Evolutionary conservation across 352 stramenopile genomes (phyloP).

Genomic region (Globisporangium recalcitrans): DNA sequence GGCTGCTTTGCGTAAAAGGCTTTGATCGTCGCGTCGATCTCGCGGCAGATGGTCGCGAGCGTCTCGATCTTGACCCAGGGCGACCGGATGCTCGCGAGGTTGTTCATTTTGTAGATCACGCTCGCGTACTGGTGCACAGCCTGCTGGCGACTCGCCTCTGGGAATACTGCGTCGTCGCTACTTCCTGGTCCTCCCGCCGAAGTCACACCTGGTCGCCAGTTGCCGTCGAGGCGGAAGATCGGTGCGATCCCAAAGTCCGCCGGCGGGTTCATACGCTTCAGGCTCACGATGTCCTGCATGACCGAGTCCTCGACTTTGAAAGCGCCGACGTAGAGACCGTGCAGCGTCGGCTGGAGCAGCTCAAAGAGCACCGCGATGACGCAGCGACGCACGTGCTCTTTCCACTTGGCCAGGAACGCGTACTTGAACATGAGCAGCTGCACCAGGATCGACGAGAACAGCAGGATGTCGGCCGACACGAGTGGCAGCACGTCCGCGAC

Average conservation of each 20-base stretch:
- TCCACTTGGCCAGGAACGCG: constrained; percentile 19
- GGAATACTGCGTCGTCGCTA: constrained; percentile 21
- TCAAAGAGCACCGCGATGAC: constrained; percentile 61
- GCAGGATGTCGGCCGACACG: constrained; percentile 41
- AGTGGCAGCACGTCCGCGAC: constrained; percentile 33
- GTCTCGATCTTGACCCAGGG: constrained; percentile 48
- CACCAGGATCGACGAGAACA: constrained; percentile 43
- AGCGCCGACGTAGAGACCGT: constrained; percentile 43
- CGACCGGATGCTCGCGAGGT: constrained; percentile 40
- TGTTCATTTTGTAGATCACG: constrained; percentile 41
- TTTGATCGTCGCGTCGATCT: constrained; percentile 43
- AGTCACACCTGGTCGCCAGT: constrained; percentile 13
- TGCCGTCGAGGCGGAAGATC: constrained; percentile 51
- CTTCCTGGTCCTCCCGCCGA: too few relatives aligned
- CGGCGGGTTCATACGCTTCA: constrained; percentile 24
- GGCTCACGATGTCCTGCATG: constrained; percentile 26
- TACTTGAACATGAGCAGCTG: constrained; percentile 65
- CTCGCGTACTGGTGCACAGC: constrained; percentile 32
- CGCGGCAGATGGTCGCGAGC: constrained; percentile 38
- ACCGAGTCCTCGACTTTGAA: constrained; percentile 48
- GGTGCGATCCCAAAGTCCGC: constrained; percentile 37
- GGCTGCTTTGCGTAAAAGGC: constrained; percentile 27
- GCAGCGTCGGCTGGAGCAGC: constrained; percentile 52
- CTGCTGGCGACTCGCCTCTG: constrained; percentile 15
- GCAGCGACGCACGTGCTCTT: constrained; percentile 28